phyloP scores from a whole-genome alignment of 2,329 filamentous ascomycete genomes.

The Fusarium sarcochroum region DNA sequence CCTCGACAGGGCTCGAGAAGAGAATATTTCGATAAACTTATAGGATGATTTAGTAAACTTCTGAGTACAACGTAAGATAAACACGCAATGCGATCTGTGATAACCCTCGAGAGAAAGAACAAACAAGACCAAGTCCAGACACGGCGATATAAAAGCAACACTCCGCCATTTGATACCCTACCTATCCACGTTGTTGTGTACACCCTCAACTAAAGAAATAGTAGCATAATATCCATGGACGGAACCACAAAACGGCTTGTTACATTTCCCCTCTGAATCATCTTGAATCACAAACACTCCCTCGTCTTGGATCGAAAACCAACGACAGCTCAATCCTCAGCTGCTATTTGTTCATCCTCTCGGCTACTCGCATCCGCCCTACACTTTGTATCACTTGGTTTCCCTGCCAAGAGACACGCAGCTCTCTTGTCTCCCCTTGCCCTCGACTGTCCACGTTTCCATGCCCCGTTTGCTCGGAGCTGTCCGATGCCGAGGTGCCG shows the following conservation, averaged over 20 bases:
- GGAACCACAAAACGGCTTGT: conserved; percentile 37
- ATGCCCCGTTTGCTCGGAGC: conserved; percentile 24
- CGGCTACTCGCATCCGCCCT: conserved; percentile 40
- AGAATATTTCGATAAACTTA: no score
- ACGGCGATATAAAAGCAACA: conserved; percentile 2
- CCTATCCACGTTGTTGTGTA: neutral
- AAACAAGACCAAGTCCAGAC: neutral
- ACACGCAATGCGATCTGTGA: neutral
- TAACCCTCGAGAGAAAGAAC: neutral
- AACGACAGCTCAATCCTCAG: neutral
- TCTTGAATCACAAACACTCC: conserved; percentile 23
- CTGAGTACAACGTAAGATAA: neutral
- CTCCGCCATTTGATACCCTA: neutral
- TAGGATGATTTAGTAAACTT: no score
- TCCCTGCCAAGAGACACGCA: conserved; percentile 29
- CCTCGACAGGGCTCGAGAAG: neutral
- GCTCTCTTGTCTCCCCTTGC: conserved; percentile 12
- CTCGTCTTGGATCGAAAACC: conserved; percentile 8
- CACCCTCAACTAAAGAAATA: neutral
- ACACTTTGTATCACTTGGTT: conserved; percentile 35
- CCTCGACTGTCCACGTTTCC: conserved; percentile 31
- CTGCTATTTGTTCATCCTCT: conserved; percentile 22
- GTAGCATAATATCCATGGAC: conserved; percentile 4
- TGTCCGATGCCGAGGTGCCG: conserved; percentile 28
- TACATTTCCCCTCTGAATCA: conserved; percentile 25